Evolutionary conservation across 1,284 basidiomycete genomes (phyloP).

Genomic region (Xerocomus amazonicus): DNA sequence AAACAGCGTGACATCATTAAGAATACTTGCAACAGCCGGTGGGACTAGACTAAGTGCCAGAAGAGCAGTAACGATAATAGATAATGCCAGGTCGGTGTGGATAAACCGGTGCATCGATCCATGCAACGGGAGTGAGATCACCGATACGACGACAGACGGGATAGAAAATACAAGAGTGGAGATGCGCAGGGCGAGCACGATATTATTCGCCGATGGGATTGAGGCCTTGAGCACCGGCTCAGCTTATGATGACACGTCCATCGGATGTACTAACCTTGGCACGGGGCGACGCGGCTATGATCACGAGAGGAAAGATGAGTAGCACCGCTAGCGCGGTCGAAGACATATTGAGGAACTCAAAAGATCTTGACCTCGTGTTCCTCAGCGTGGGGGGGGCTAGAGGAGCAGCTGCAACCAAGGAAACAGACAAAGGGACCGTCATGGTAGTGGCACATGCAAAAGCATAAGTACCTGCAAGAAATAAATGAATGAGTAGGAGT

Average conservation of each 20-base stretch:
- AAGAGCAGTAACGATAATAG: conserved; percentile 38
- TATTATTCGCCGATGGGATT: conserved; percentile 25
- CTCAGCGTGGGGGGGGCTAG: conserved; percentile 39
- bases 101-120: conserved; percentile 40
- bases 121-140: conserved; percentile 46
- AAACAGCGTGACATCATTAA: conserved; percentile 49
- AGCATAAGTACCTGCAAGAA: conserved; percentile 40
- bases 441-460: conserved; percentile 64
- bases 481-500: conserved; percentile 6
- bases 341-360: conserved; percentile 51
- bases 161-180: conserved; percentile 54
- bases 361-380: conserved; percentile 50
- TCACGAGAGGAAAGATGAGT: conserved; percentile 55
- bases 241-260: conserved; percentile 1
- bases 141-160: conserved; percentile 57
- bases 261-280: conserved; percentile 35
- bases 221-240: conserved; percentile 24
- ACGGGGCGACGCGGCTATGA: conserved; percentile 47
- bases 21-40: conserved; percentile 29
- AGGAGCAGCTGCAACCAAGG: conserved; percentile 44
- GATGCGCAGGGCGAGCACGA: conserved; percentile 46
- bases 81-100: conserved; percentile 48
- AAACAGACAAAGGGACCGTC: conserved; percentile 61
- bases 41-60: conserved; percentile 46
- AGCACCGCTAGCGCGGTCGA: conserved; percentile 48